Evolutionary conservation across 495 filamentous ascomycete species (phyloP), one percentile per base, ranked within the genome.

Genomic region (Chaetomium cochliodes): DNA sequence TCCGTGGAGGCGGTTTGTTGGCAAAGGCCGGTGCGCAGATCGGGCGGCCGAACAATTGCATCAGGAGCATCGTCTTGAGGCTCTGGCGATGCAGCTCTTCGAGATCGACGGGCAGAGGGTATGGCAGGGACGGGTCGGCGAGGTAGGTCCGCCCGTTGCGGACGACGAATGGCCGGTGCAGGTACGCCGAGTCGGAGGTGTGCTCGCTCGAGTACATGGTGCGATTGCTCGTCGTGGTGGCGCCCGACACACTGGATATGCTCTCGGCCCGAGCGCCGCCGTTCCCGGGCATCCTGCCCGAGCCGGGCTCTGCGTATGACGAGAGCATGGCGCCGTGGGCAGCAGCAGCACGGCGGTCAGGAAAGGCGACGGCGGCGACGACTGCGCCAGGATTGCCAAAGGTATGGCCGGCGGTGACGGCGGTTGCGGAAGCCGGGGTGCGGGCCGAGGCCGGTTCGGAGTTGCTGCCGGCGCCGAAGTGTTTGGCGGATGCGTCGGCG

Each of bases 21-120:
- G 82, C 75, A 47, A 88, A 79, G 49, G 81, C 81, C 15, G 90
- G 88, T 16, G 87, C 88, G 74, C 90, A 93, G 69, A 93, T 86
- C 1, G 92, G 88, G 37, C 84, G 84, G 53, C 92, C 92, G 65
- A 92, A 91, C 26, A 96, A 85, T 73, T 90, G 86, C 66, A 90
- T 85, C 55, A 92, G 81, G 70, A 97, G 85, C 65, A 93, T 80
- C 12, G 93, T 94, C 64, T 90, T 86, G 61, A 97, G 81, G 62
- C 86, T 91, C 73, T 98, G 93, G 50, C 93, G 83, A 73, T 96
- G 92, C 65, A 96, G 82, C 76, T 97, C 93, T 56, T 87, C 80
- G 37, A 96, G 83, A 79, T 97, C 93, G 77, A 91, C 90, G 62
- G 93, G 93, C 18, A 98, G 79, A 41, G 91, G 92, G 69, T 98